phyloP scores from a whole-genome alignment of 139 green algal genomes.

The Microglena sp. region DNA sequence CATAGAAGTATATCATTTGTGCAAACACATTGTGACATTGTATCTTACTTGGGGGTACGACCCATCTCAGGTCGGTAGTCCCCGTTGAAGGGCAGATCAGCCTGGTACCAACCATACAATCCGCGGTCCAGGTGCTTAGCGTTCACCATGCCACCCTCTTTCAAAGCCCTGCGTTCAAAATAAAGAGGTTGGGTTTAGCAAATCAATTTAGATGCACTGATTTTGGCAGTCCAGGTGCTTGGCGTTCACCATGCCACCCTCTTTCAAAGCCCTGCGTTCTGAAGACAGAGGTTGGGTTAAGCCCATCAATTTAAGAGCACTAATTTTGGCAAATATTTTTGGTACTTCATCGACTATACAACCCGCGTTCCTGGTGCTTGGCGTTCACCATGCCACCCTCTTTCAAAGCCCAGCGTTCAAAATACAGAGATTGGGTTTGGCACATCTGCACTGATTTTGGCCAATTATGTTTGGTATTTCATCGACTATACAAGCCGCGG shows the following conservation, averaged over 20 bases:
- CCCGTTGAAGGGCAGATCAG: constrained; percentile 22
- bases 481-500: constrained; percentile 9
- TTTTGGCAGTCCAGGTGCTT: too few relatives aligned
- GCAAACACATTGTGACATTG: too few relatives aligned
- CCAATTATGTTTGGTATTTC: too few relatives aligned
- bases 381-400: constrained; percentile 4
- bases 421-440: too few relatives aligned
- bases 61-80: constrained; percentile 30
- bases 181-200: too few relatives aligned
- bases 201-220: too few relatives aligned
- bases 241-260: too few relatives aligned
- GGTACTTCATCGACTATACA: constrained; percentile 9
- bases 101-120: constrained; percentile 35
- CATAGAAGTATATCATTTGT: too few relatives aligned
- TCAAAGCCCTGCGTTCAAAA: neutral
- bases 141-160: neutral
- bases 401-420: neutral
- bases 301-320: neutral
- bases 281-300: too few relatives aligned
- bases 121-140: constrained; percentile 11
- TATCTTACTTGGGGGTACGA: constrained; percentile 32
- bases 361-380: constrained; percentile 16
- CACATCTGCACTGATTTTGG: too few relatives aligned
- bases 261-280: too few relatives aligned
- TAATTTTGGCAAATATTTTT: neutral